Percentiles rank a stretch among this genome's conserved stretches.
phyloP scores from a whole-genome alignment of 1,284 basidiomycete genomes.

The Tilletia horrida region DNA sequence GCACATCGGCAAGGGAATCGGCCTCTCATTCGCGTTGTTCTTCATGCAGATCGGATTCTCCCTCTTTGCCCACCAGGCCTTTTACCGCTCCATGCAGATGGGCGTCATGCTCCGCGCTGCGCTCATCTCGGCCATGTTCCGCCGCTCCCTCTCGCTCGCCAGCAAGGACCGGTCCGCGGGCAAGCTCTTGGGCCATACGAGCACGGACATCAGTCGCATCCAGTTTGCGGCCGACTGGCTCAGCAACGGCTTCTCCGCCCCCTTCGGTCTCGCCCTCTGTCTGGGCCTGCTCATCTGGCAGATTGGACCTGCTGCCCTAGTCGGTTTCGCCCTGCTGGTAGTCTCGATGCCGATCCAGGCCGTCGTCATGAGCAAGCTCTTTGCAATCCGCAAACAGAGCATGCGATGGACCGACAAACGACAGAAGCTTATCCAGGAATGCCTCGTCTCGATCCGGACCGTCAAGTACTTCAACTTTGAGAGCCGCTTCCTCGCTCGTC shows the following conservation, averaged over 20 bases:
- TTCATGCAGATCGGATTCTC: constrained; percentile 69
- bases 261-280: constrained; percentile 56
- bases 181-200: constrained; percentile 85
- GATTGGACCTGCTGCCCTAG: constrained; percentile 76
- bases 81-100: constrained; percentile 60
- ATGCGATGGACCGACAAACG: constrained; percentile 83
- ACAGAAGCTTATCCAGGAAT: constrained; percentile 50
- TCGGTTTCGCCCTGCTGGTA: constrained; percentile 77
- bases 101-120: constrained; percentile 75
- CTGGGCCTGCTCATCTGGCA: constrained; percentile 67
- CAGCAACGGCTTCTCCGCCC: constrained; percentile 70
- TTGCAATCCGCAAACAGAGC: constrained; percentile 68
- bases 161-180: constrained; percentile 79
- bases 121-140: constrained; percentile 83
- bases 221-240: constrained; percentile 84
- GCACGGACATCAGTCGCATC: constrained; percentile 83
- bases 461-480: constrained; percentile 52
- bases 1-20: constrained; percentile 38
- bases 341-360: constrained; percentile 66
- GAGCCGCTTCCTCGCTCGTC: constrained; percentile 60
- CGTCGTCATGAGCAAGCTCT: constrained; percentile 70
- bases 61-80: constrained; percentile 74
- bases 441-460: constrained; percentile 52
- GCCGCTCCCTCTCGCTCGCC: constrained; percentile 71
- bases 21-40: constrained; percentile 60